Base-by-base conservation (phyloP, 495 filamentous ascomycete species). In the Neurospora hispaniola region DNA sequence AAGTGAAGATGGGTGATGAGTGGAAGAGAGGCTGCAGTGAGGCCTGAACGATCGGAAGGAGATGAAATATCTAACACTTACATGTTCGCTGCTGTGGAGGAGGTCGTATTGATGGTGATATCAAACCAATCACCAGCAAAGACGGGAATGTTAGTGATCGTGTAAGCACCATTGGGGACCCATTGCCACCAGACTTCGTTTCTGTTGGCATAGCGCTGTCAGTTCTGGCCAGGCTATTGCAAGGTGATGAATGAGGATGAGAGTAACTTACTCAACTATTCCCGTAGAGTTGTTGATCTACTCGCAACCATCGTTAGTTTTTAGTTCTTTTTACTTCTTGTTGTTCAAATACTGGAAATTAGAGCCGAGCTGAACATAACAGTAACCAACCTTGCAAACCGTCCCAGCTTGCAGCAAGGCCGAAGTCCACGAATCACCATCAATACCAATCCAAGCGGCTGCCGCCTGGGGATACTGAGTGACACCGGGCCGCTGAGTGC, bases 171-270 rank as follows among this genome's bases (percentile, higher is more conserved):
- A 0, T 66, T 71, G 0, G 79, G 79, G 0, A 77, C 62, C 79
- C 79, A 81, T 69, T 81, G 78, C 76, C 77, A 81, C 77, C 77
- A 80, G 0, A 76, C 76, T 66, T 78, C 71, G 70, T 80, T 69
- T 70, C 77, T 78, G n/a, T 66, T 66, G 27, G 54, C 0, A 42
- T 11, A 1, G 31, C 1, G 4, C 2, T 4, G 42, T 73, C 1
- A 70, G 69, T 70, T 54, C 39, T 5, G 7, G 39, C 39, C 39
- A 9, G 39, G 5, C 23, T 38, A 0, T 40, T 31, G 44, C 9
- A 35, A 11, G 8, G 1, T 46, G 0, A 42, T n/a, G 11, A 46
- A 66, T 14, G n/a, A 48, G 35, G 2, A 8, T 39, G 1, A 42
- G 54, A 42, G 12, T 3, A 14, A 11, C 74, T 20, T 54, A 77